Evolutionary conservation across 1,284 basidiomycete genomes (phyloP).

Genomic region (Microbotryum lychnidis-dioicae): DNA sequence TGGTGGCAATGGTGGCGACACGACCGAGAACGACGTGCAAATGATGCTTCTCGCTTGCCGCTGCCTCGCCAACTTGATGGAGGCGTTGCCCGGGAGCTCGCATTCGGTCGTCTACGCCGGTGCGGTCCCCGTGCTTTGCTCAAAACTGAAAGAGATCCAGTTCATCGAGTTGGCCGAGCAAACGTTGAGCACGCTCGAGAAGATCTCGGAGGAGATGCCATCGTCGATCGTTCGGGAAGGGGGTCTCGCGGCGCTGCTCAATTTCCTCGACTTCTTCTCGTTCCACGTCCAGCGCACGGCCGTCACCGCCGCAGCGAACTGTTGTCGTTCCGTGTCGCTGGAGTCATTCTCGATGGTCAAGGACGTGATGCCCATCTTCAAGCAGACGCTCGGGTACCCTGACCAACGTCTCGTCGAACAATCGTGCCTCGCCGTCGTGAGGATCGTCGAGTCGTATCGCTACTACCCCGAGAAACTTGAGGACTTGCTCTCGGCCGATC

Average conservation of each 20-base stretch:
- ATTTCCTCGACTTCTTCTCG: slow-evolving; percentile 92
- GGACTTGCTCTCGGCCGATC: slow-evolving; percentile 67
- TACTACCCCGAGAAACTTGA: slow-evolving; percentile 74
- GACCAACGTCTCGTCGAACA: slow-evolving; percentile 91
- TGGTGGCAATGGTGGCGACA: slow-evolving; percentile 43
- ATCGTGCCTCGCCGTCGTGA: slow-evolving; percentile 83
- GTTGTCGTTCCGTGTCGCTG: slow-evolving; percentile 77
- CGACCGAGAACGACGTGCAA: slow-evolving; percentile 40
- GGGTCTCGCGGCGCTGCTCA: slow-evolving; percentile 78
- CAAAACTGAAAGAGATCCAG: slow-evolving; percentile 87
- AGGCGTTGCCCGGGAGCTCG: slow-evolving; percentile 84
- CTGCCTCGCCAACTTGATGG: slow-evolving; percentile 92
- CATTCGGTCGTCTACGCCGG: slow-evolving; percentile 92
- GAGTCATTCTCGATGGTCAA: slow-evolving; percentile 81
- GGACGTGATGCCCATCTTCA: slow-evolving; percentile 82
- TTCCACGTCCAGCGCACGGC: slow-evolving; percentile 93
- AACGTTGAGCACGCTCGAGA: slow-evolving; percentile 88
- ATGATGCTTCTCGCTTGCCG: slow-evolving; percentile 78
- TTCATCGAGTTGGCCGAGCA: slow-evolving; percentile 96
- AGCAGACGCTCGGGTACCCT: slow-evolving; percentile 78
- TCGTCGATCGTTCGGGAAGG: slow-evolving; percentile 88
- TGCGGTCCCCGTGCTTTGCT: slow-evolving; percentile 87
- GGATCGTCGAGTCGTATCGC: slow-evolving; percentile 81
- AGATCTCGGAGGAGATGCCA: slow-evolving; percentile 92
- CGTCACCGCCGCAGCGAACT: slow-evolving; percentile 90